Base-by-base conservation (phyloP, 139 green algal species). In the Pedinophyceae sp. region DNA sequence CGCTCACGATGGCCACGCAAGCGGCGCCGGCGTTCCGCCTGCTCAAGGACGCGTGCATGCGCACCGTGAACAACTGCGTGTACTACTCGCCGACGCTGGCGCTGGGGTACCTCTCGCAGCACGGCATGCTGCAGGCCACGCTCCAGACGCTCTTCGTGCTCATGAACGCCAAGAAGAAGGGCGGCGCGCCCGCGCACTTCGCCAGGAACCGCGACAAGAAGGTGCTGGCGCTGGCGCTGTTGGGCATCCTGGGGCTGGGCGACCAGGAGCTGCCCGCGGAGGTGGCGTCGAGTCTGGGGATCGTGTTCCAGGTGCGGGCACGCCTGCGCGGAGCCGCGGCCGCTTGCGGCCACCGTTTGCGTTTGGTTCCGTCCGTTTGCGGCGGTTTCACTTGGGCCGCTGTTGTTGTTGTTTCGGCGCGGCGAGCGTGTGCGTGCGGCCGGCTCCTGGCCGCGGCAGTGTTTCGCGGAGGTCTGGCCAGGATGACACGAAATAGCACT, bases 41-140 rank as follows among this genome's bases (percentile, higher is more conserved):
- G 19, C 70, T 77, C 30, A 77, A 87, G 38, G 59, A 72, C 23
- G 66, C 92, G 50, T 46, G 93, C 41, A 52, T 81, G 24, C 24
- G 38, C 43, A 65, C 84, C 50, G 73, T 89, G 29, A 83, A 86
- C 22, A 84, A 89, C 25, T 75, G 76, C 2, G 62, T 97, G 18
- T 90, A 91, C 76, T 97, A 97, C 75, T 88, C 93, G 58, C 46
- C 84, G 2, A 20, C 30, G 10, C 74, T 94, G 22, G 61, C 80
- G 5, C 58, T 96, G 46, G 25, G 41, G 7, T 18, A 66, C 39
- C 66, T 95, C 65, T 39, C 62, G 50, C 34, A 66, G 16, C 56
- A 77, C 51, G 61, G 52, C 27, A 39, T 40, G 0, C 49, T 52
- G 1, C 29, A 48, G 29, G 52, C 57, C 26, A 55, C 84, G 24